Evolutionary conservation across 148 eudicot species (phyloP).

Genomic region (Gaultheria prostrata): DNA sequence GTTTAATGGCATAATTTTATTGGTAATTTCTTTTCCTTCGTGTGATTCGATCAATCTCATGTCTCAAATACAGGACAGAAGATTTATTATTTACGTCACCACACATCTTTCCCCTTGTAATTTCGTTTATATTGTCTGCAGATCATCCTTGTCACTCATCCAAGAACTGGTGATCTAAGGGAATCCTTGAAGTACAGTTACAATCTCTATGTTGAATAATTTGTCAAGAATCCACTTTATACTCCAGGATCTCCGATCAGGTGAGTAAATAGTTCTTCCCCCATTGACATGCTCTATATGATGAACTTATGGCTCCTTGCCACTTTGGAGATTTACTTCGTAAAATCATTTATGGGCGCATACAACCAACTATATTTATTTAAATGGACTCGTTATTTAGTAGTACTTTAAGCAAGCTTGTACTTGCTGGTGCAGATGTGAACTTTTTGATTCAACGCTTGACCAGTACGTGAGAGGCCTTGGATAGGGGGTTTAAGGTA

Average conservation of each 20-base stretch:
- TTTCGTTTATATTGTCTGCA: constrained; percentile 23
- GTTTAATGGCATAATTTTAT: not conserved
- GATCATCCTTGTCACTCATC: constrained; percentile 87
- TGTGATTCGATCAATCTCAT: not conserved
- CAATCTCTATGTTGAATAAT: constrained; percentile 85
- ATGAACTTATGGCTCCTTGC: not conserved
- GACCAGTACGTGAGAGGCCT: constrained; percentile 97
- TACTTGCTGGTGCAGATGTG: constrained; percentile 51
- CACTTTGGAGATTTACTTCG: not conserved
- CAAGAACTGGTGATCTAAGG: constrained; percentile 81
- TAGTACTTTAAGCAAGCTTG: no score
- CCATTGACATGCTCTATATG: not conserved
- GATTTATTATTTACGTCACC: not conserved
- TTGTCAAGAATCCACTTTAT: constrained; percentile 91
- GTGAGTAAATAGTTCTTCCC: constrained; percentile 31
- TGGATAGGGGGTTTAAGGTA: constrained; percentile 38
- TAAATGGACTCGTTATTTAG: no score
- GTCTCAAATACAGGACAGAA: not conserved
- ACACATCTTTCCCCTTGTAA: not conserved
- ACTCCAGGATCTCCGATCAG: constrained; percentile 80
- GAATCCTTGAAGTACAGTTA: constrained; percentile 84
- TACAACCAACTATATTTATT: not conserved
- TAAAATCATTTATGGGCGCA: not conserved
- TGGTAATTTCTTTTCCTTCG: not conserved
- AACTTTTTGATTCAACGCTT: constrained; percentile 70